phyloP scores from a whole-genome alignment of 176 grass and related monocot species.

The Aegilops sharonensis region DNA sequence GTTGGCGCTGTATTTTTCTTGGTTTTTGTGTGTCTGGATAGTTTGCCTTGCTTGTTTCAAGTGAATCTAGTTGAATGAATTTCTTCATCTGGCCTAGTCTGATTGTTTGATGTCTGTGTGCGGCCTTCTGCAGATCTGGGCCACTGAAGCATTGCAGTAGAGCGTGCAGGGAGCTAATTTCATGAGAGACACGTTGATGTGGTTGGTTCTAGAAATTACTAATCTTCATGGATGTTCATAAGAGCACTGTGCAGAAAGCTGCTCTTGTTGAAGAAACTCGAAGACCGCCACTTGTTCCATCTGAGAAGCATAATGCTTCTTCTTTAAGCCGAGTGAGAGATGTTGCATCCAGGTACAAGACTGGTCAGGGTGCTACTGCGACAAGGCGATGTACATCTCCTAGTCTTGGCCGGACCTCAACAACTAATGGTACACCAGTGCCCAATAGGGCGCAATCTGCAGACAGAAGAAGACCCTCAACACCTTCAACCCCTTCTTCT shows the following conservation, averaged over 20 bases:
- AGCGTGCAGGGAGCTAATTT: constrained; percentile 16
- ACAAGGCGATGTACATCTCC: constrained; percentile 65
- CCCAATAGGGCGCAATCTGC: constrained; percentile 72
- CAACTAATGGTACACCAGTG: constrained; percentile 27
- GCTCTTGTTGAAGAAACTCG: constrained; percentile 40
- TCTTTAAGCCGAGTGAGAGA: constrained; percentile 47
- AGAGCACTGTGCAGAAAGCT: constrained; percentile 36
- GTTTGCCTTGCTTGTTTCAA: constrained; percentile 24
- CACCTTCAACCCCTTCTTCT: constrained; percentile 58
- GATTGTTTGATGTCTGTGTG: constrained; percentile 2
- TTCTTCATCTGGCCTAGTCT: constrained; percentile 10
- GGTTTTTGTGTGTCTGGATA: not conserved
- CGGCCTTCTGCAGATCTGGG: constrained; percentile 21
- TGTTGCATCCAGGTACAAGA: constrained; percentile 75
- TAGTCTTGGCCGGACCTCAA: constrained; percentile 10
- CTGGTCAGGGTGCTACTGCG: constrained; percentile 32
- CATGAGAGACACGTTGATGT: constrained; percentile 43
- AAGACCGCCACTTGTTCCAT: constrained; percentile 66
- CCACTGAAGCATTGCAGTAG: not conserved
- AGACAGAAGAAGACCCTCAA: constrained; percentile 69
- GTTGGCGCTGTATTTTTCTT: constrained; percentile 8
- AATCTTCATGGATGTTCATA: constrained; percentile 52
- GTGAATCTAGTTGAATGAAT: not conserved
- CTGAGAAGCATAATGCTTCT: constrained; percentile 78
- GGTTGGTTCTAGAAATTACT: constrained; percentile 42